Conservation (phyloP, 1,284 basidiomycete genomes). For the Pisolithus thermaeus region DNA sequence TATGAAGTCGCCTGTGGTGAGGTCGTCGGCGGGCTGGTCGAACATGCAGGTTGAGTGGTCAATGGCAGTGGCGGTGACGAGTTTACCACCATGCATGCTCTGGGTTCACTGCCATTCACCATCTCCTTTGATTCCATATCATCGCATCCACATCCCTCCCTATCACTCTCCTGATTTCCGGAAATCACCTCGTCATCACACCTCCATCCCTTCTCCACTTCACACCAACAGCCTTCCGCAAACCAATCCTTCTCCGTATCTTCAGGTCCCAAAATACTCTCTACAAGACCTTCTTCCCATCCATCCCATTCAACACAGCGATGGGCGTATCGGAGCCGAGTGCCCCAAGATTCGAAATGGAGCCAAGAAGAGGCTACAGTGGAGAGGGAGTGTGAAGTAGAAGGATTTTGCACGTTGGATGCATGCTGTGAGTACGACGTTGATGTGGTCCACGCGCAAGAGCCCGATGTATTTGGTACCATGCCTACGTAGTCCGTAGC, state of each 20-base stretch:
- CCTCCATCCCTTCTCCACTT: conserved; percentile 16
- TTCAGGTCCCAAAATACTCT: conserved; percentile 64
- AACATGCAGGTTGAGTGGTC: not conserved
- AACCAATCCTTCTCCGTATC: conserved; percentile 69
- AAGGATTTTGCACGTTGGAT: conserved; percentile 13
- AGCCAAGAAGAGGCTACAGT: conserved; percentile 63
- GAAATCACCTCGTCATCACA: conserved; percentile 6
- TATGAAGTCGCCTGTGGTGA: not conserved
- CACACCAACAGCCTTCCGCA: conserved; percentile 34
- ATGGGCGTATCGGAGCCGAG: conserved; percentile 64
- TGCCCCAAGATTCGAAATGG: conserved; percentile 58
- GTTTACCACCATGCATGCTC: not conserved
- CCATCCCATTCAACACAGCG: conserved; percentile 79
- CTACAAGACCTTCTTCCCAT: conserved; percentile 77
- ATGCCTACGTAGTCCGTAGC: conserved; percentile 5
- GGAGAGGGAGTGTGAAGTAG: conserved; percentile 17
- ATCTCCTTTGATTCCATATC: not conserved
- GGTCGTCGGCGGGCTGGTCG: not conserved
- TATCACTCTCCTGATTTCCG: not conserved
- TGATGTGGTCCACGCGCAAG: not conserved
- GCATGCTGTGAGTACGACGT: conserved; percentile 15
- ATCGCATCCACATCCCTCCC: conserved; percentile 6
- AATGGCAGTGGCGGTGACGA: not conserved
- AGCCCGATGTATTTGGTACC: no score
- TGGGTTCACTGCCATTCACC: not conserved